Base-by-base conservation (phyloP, 495 filamentous ascomycete genomes). In the Penicillium diatomitis region DNA sequence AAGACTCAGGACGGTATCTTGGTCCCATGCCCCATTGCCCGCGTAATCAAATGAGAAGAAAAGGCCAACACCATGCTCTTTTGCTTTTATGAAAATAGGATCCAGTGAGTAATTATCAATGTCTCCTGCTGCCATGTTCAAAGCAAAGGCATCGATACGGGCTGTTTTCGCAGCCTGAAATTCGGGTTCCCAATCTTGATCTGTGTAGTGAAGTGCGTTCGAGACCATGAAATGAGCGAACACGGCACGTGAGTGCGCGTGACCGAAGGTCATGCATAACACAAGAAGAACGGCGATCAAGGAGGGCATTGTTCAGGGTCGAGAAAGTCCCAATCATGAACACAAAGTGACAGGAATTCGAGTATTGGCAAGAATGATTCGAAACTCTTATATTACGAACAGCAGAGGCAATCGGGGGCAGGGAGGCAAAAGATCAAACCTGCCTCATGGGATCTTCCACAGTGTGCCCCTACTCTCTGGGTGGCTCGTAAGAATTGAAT, bases 201-300 rank as follows among this genome's bases (percentile, higher is more conserved):
- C 20, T 20, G 20, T 20, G 20, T 20, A 20, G 20, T 20, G 20
- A 20, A 20, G 20, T 20, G 30, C 11, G 2, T 11, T 39, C 9
- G 20, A 39, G 36, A 47, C 45, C 45, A 47, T 39, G 31, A 38
- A 47, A 47, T 47, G 45, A 37, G 45, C 45, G 32, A 47, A 47
- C 27, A 47, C 45, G 39, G 45, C 45, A 11, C 38, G 36, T 10
- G 45, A 35, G 20, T 47, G n/a, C 35, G 27, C 45, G 20, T 47
- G 27, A 34, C 11, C 9, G 44, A 38, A 36, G 44, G 29, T 10
- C 35, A 38, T 9, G 35, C 35, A 38, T 38, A 11, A 38, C 1
- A 37, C 4, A 10, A 7, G 35, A 38, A 5, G 2, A 38, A 38
- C 12, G 35, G 5, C 9, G 35, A 9, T 1, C 35, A 20, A 20